Conservation (phyloP, 208 protist genomes). For the Crithidia acanthocephali region DNA sequence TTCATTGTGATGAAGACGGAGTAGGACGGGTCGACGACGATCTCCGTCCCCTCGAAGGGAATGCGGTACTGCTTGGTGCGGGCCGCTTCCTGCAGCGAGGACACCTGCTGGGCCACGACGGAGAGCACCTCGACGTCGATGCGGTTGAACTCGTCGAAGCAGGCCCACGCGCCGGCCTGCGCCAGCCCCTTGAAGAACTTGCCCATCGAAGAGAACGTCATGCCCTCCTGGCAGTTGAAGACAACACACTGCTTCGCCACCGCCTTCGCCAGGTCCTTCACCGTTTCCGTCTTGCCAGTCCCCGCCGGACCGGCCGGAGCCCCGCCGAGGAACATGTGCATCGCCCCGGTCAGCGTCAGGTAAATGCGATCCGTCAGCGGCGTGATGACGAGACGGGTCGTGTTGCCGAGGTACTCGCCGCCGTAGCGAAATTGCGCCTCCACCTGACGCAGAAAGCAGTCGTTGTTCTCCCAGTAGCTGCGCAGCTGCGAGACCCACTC, state of each 20-base stretch:
- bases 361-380: conserved; percentile 97
- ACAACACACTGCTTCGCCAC: conserved; percentile 98
- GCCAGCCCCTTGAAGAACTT: conserved; percentile 98
- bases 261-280: conserved; percentile 98
- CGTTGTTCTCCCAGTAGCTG: conserved; percentile 96
- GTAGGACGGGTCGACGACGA: conserved; percentile 94
- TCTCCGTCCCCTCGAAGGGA: conserved; percentile 95
- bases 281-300: conserved; percentile 98
- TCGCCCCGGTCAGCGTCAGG: conserved; percentile 95
- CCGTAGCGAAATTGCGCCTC: conserved; percentile 95
- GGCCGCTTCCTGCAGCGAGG: conserved; percentile 93
- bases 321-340: conserved; percentile 96
- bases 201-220: conserved; percentile 97
- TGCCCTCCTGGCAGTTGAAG: conserved; percentile 98
- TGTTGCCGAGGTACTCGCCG: conserved; percentile 98
- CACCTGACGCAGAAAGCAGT: conserved; percentile 92
- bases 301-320: conserved; percentile 94
- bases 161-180: conserved; percentile 96
- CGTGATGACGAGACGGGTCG: conserved; percentile 96
- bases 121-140: conserved; percentile 98
- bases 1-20: conserved; percentile 99
- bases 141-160: conserved; percentile 99
- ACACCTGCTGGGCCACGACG: conserved; percentile 97
- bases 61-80: conserved; percentile 84
- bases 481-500: conserved; percentile 97